Conservation (phyloP, 2,329 filamentous ascomycete species). For the Xylariaceae sp. region DNA sequence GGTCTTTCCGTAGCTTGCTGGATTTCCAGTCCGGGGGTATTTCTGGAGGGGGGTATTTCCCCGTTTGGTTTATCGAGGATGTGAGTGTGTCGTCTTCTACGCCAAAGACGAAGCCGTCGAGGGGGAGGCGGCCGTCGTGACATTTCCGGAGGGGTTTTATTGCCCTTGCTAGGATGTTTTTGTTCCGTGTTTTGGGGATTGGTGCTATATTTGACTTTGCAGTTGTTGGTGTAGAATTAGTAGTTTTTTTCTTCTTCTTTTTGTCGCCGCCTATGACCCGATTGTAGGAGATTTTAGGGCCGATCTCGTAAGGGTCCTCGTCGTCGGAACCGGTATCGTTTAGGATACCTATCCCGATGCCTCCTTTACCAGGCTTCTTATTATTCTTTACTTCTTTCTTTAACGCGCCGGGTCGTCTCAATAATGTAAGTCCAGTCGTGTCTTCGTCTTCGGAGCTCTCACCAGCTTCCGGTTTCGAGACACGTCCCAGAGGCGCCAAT, state of each 20-base stretch:
- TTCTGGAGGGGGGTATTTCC: slow-evolving; percentile 59
- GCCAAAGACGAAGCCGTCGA: slow-evolving; percentile 76
- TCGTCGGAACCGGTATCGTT: slow-evolving; percentile 95
- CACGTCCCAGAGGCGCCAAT: slow-evolving; percentile 37
- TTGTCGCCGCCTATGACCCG: slow-evolving; percentile 76
- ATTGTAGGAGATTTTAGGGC: slow-evolving; percentile 85
- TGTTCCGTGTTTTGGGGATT: slow-evolving; percentile 70
- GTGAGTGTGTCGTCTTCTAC: slow-evolving; percentile 45
- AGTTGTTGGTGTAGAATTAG: slow-evolving; percentile 52
- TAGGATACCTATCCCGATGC: slow-evolving; percentile 81
- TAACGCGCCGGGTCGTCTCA: slow-evolving; percentile 24
- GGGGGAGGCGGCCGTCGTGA: slow-evolving; percentile 74
- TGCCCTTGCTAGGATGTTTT: slow-evolving; percentile 32
- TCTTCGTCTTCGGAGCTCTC: slow-evolving; percentile 40
- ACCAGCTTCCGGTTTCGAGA: slow-evolving; percentile 24
- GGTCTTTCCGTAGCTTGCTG: slow-evolving; percentile 41
- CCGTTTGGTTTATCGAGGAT: slow-evolving; percentile 39
- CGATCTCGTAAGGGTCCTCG: slow-evolving; percentile 89
- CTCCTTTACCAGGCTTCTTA: slow-evolving; percentile 53
- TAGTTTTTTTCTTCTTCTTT: slow-evolving; percentile 63
- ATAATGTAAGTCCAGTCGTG: slow-evolving; percentile 39
- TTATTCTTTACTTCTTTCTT: slow-evolving; percentile 49
- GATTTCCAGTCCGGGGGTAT: slow-evolving; percentile 74
- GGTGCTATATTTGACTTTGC: slow-evolving; percentile 63
- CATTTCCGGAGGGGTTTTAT: slow-evolving; percentile 61